phyloP scores from a whole-genome alignment of 371 early-diverging fungal genomes.

The Mucor sp. region DNA sequence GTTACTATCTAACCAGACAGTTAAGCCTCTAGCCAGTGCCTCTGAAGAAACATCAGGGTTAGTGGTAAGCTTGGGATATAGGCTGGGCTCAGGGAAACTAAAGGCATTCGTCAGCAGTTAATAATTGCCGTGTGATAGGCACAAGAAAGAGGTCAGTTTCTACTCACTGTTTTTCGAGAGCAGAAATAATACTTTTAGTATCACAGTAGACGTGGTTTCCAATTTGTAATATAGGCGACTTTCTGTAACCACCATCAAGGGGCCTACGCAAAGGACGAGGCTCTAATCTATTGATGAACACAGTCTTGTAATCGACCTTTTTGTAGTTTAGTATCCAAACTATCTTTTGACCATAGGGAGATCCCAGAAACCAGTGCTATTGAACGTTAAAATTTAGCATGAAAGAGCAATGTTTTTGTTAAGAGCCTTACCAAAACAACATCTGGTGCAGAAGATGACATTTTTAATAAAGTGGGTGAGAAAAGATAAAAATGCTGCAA shows the following conservation, averaged over 20 bases:
- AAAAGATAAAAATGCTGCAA: not conserved
- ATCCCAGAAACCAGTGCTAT: slow-evolving; percentile 35
- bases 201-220: slow-evolving; percentile 61
- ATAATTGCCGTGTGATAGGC: not conserved
- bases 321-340: slow-evolving; percentile 43
- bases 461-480: not conserved
- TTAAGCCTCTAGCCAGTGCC: not conserved
- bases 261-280: slow-evolving; percentile 46
- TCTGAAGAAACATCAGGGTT: slow-evolving; percentile 1
- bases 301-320: slow-evolving; percentile 37
- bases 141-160: not conserved
- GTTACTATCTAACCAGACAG: too few relatives aligned
- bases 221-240: slow-evolving; percentile 65
- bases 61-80: slow-evolving; percentile 4
- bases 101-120: not conserved
- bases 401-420: not conserved
- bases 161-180: slow-evolving; percentile 49
- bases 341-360: slow-evolving; percentile 37
- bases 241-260: slow-evolving; percentile 58
- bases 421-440: not conserved
- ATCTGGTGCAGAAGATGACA: not conserved
- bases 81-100: slow-evolving; percentile 21
- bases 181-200: slow-evolving; percentile 48
- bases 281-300: slow-evolving; percentile 26
- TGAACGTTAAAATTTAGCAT: not conserved